phyloP scores from a whole-genome alignment of 768 basidiomycete genomes.

The Mycena filopes region DNA sequence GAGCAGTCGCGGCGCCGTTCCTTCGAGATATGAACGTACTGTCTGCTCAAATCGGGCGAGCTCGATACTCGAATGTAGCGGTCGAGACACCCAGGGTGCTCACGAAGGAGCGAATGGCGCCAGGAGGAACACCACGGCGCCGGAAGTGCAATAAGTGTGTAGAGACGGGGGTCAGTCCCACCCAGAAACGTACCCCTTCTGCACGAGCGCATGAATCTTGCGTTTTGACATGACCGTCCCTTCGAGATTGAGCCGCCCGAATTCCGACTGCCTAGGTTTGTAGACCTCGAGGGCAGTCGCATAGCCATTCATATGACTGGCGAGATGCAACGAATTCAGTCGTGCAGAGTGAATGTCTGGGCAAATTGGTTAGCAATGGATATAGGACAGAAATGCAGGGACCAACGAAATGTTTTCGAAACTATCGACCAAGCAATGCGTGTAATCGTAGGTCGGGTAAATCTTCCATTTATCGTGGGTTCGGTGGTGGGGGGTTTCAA shows the following conservation, averaged over 20 bases:
- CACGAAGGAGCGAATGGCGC: constrained; percentile 93
- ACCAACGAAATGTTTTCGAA: constrained; percentile 99
- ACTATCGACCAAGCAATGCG: constrained; percentile 97
- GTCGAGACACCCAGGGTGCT: constrained; percentile 95
- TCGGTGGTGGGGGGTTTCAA: constrained; percentile 91
- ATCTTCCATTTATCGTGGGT: constrained; percentile 95
- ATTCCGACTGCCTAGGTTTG: constrained; percentile 97
- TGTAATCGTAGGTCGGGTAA: constrained; percentile 99
- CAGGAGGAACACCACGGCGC: constrained; percentile 95
- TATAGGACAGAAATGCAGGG: neutral
- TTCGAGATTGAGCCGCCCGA: constrained; percentile 90
- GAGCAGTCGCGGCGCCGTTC: constrained; percentile 85
- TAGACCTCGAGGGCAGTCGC: constrained; percentile 97
- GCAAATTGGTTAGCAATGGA: constrained; percentile 12
- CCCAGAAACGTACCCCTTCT: constrained; percentile 83
- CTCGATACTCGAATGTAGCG: constrained; percentile 83
- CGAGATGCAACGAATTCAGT: constrained; percentile 95
- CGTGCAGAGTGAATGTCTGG: constrained; percentile 93
- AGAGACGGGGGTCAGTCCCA: constrained; percentile 99
- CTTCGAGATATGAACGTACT: constrained; percentile 90
- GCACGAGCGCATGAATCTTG: constrained; percentile 90
- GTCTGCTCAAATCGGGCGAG: constrained; percentile 89
- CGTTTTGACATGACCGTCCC: constrained; percentile 98
- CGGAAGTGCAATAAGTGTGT: constrained; percentile 96
- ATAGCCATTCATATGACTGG: constrained; percentile 99